Conservation (phyloP, 2,329 filamentous ascomycete species). For the Colletotrichum tropicicola region DNA sequence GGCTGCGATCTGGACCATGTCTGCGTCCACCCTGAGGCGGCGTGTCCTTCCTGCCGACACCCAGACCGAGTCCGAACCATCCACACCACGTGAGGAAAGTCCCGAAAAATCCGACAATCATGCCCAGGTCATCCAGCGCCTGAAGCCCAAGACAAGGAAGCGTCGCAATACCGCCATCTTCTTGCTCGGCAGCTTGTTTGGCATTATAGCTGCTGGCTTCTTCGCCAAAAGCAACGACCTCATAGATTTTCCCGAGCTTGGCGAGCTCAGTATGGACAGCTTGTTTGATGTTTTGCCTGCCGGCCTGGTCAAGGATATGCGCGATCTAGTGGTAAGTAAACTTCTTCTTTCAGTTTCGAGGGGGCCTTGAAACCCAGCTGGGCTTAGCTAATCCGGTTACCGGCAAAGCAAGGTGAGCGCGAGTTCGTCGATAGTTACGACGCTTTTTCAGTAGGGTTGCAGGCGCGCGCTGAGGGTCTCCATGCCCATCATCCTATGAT, state of each 20-base stretch:
- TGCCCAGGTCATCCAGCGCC: constrained; percentile 51
- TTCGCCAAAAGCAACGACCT: constrained; percentile 91
- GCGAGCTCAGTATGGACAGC: constrained; percentile 83
- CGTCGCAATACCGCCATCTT: constrained; percentile 86
- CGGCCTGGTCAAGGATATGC: constrained; percentile 85
- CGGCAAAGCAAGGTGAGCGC: constrained; percentile 78
- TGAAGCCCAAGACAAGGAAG: constrained; percentile 66
- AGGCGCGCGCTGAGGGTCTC: constrained; percentile 83
- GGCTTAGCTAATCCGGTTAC: constrained; percentile 24
- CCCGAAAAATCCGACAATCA: constrained; percentile 43
- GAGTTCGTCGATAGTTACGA: constrained; percentile 88
- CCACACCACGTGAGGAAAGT: constrained; percentile 42
- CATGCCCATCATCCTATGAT: constrained; percentile 87
- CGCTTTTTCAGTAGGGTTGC: constrained; percentile 89
- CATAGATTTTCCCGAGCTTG: constrained; percentile 78
- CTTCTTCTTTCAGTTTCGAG: constrained; percentile 1
- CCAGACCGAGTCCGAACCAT: constrained; percentile 32
- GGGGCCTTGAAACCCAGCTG: not conserved
- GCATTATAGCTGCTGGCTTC: constrained; percentile 86
- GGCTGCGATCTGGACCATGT: constrained; percentile 14
- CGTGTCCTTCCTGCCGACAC: constrained; percentile 37
- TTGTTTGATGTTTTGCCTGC: constrained; percentile 89
- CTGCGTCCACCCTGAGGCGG: constrained; percentile 23
- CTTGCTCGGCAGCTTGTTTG: constrained; percentile 86
- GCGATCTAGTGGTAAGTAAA: constrained; percentile 78